Evolutionary conservation across 805 yeast species (phyloP), one percentile per base, ranked within the genome.

Genomic region (Ogataea populi-albae): DNA sequence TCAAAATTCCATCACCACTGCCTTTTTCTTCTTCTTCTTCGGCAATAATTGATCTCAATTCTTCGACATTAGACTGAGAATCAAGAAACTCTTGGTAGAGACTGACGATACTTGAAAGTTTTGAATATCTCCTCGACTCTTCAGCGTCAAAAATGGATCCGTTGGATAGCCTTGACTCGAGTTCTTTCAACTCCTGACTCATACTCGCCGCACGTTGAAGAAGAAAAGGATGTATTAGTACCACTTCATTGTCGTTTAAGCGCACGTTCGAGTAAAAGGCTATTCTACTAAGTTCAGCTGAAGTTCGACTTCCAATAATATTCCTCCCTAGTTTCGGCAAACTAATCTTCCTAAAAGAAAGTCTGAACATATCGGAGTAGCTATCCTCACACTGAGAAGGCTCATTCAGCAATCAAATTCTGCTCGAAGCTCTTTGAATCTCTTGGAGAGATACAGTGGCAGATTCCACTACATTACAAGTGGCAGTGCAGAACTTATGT

Each of bases 111-210:
- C 66, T 46, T 1, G 73, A 61, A 4, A 79, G 56, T 22, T 66
- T 59, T 0, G 81, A 62, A 32, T 66, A 68, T 43, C 61, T 61
- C 41, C 71, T 76, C 27, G 80, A 77, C 30, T 70, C 68, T 8
- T 66, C 66, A 3, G 66, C 57, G 38, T 69, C 69, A 42, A 75
- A 75, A 1, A 50, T 57, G 3, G 52, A 52, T 1, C 75, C 77
- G 5, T 59, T 38, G 0, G 77, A 55, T 28, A 80, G 49, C 31
- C 59, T 57, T 1, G 54, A 43, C 23, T 75, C 75, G 2, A 79
- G 52, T 1, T 46, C 46, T 3, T 46, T 36, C 32, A 74, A 56
- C 43, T 79, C 81, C 2, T 50, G 41, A 6, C 54, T 46, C 37
- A 76, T 55, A 5, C 51, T 32, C 11, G 61, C 59, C 0, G 85